Evolutionary conservation across 108 stramenopile species (phyloP), one percentile per base, ranked within the genome.

Genomic region (Nitzschia sp.): DNA sequence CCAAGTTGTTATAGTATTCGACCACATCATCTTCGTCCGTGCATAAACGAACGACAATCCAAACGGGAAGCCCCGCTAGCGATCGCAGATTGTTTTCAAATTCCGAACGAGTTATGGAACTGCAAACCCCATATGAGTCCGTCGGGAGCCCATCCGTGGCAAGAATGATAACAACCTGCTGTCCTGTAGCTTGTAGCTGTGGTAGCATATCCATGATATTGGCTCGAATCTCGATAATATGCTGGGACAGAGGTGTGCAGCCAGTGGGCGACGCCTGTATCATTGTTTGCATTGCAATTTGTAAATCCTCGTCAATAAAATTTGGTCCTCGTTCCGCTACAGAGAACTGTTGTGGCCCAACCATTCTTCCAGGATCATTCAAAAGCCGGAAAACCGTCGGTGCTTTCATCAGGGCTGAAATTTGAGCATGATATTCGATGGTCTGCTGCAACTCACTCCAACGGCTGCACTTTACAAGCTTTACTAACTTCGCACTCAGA

Each of bases 41-140:
- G 77, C 96, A 97, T 9, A 97, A 84, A n/a, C 94, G 80, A 49
- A 97, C 76, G 0, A 95, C 93, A 0, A 94, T 49, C 92, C 92
- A 93, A 9, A 93, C 84, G 0, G 93, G 93, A 3, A 95, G 72
- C 5, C 86, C 87, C 35, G 90, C 87, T 27, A 95, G 66, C 1
- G 76, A 67, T 17, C 82, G 69, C 46, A 97, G 78, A 0, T 82
- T 79, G 25, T 78, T 54, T 8, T 78, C 64, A 59, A 89, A 90
- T 49, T 81, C 72, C 11, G 34, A 34, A 24, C 49, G 28, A 25
- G 60, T 38, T 54, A 59, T 36, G 25, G 46, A 15, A 9, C 65
- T 57, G 21, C 74, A 51, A n/a, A 63, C 36, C 4, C 91, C 90
- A 35, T 56, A 58, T 13, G 72, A 61, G 59, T 97, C 89, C 1